Conservation (phyloP, 306 rosid genomes). For the Acacia acuminata region DNA sequence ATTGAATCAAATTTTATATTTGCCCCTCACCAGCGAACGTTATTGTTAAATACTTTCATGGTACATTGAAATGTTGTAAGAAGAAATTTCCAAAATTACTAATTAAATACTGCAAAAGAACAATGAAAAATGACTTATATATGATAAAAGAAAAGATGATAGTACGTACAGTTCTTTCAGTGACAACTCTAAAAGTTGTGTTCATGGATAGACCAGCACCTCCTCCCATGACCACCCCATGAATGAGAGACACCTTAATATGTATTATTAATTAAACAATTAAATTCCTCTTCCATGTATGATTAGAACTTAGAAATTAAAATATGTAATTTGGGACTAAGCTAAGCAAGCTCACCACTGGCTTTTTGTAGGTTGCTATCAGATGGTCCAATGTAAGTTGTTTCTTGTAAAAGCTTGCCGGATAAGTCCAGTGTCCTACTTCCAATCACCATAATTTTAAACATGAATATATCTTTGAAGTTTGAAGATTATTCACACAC, state of each 20-base stretch:
- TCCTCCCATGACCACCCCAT: constrained; percentile 38
- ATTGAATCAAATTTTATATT: not conserved
- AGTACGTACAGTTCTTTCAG: constrained; percentile 32
- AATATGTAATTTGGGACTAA: not conserved
- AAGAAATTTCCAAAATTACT: not conserved
- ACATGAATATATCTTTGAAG: too few species aligned
- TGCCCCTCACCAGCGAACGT: not conserved
- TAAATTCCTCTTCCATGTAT: not conserved
- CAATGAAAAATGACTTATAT: not conserved
- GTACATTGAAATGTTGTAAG: not conserved
- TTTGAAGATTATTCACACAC: too few species aligned
- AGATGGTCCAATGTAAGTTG: constrained; percentile 13
- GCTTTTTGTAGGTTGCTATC: constrained; percentile 33
- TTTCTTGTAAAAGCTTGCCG: constrained; percentile 24
- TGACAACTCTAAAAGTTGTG: constrained; percentile 29
- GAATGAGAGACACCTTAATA: constrained; percentile 22
- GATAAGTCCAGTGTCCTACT: constrained; percentile 39
- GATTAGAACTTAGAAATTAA: not conserved
- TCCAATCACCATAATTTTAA: not conserved
- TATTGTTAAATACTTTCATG: not conserved
- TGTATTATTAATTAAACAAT: not conserved
- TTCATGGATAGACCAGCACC: constrained; percentile 33
- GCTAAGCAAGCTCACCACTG: constrained; percentile 13
- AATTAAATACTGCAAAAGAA: not conserved
- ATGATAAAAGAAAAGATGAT: not conserved